phyloP scores from a whole-genome alignment of 2,329 filamentous ascomycete genomes.

The Aspergillus sp. region DNA sequence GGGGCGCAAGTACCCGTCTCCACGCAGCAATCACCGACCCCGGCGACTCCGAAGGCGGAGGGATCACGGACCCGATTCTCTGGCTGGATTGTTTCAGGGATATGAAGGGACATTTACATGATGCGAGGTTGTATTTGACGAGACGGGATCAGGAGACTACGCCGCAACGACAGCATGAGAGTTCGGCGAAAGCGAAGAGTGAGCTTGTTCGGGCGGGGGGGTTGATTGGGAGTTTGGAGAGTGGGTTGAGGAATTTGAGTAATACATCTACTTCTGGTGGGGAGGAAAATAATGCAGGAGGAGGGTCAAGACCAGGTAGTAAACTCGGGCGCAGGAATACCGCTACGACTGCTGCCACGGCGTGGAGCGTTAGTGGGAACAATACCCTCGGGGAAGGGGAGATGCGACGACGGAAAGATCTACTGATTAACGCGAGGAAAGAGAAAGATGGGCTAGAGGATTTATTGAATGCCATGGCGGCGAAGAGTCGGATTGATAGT shows the following conservation, averaged over 20 bases:
- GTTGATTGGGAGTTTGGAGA: constrained; percentile 58
- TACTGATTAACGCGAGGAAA: constrained; percentile 59
- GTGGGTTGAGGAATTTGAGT: constrained; percentile 51
- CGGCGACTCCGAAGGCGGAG: constrained; percentile 18
- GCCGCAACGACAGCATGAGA: constrained; percentile 62
- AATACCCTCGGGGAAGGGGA: constrained; percentile 61
- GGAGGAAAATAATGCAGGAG: constrained; percentile 34
- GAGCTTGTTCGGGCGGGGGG: constrained; percentile 59
- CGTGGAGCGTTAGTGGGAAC: neutral
- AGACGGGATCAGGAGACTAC: constrained; percentile 60
- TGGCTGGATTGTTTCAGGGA: constrained; percentile 65
- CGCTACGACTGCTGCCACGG: neutral
- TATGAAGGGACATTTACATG: constrained; percentile 62
- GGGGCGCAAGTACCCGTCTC: constrained; percentile 38
- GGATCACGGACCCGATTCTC: constrained; percentile 55
- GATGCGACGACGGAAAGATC: constrained; percentile 58
- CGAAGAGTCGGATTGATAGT: constrained; percentile 49
- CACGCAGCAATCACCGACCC: constrained; percentile 48
- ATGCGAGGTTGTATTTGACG: constrained; percentile 60
- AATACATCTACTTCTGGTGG: constrained; percentile 13
- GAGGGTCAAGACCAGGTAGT: constrained; percentile 5
- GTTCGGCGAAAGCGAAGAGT: constrained; percentile 62
- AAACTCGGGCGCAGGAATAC: neutral
- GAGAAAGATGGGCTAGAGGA: constrained; percentile 64
- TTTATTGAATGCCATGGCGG: constrained; percentile 60